Percentiles rank a stretch among this genome's conserved stretches.
These are phyloP conservation scores for Pleurotus platypus DNA, from an alignment of 768 basidiomycete species.

Conservation along the genomic window DNA sequence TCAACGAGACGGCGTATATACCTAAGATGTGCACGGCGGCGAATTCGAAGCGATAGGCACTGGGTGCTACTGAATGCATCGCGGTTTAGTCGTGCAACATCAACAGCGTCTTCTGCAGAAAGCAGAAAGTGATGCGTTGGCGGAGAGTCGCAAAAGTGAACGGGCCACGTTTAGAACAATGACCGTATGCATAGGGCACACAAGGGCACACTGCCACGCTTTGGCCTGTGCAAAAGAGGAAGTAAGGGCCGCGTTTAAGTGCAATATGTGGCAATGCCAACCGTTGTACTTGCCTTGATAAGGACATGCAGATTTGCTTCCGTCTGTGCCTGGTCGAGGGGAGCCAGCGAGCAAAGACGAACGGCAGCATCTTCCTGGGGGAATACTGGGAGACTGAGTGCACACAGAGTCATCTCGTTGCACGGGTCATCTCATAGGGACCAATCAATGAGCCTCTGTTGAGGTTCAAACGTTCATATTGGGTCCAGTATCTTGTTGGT, in stretches of 20 bases:
- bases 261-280: conserved; percentile 6
- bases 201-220: not conserved
- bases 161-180: no score
- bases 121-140: no score
- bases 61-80: no score
- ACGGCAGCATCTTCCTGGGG: not conserved
- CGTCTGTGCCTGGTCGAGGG: not conserved
- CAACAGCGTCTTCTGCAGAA: no score
- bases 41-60: no score
- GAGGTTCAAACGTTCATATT: not conserved
- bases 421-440: not conserved
- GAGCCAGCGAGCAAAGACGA: not conserved
- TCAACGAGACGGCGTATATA: no score
- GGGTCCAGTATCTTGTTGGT: no score
- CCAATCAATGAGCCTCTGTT: no score
- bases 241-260: not conserved
- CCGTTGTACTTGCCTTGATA: conserved; percentile 1
- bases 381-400: not conserved
- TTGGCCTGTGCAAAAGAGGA: not conserved
- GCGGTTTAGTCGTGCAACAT: no score
- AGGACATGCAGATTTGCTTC: not conserved
- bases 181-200: not conserved
- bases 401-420: not conserved
- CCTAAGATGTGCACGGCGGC: no score
- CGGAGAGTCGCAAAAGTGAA: no score